Conservation (phyloP, 192 early-diverging fungal genomes). For the Backusella mclennaniae region DNA sequence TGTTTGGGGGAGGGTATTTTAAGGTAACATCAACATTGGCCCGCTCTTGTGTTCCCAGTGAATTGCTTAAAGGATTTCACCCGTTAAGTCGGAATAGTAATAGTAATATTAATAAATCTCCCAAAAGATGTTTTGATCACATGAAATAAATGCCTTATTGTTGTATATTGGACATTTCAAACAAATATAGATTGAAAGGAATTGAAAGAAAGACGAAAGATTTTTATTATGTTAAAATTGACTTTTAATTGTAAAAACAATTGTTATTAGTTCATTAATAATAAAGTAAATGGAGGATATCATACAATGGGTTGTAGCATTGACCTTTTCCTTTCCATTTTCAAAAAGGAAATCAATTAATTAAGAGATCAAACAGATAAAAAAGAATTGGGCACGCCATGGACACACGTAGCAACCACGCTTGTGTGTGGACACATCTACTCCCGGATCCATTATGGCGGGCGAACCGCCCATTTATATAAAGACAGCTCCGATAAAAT, state of each 20-base stretch:
- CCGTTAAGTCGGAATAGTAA: not conserved
- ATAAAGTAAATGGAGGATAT: not conserved
- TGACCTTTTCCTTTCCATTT: not conserved
- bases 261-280: not conserved
- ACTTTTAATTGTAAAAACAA: not conserved
- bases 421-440: not conserved
- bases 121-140: not conserved
- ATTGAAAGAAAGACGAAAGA: not conserved
- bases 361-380: not conserved
- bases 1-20: not conserved
- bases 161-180: not conserved
- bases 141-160: not conserved
- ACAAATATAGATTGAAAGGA: not conserved
- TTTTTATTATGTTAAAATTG: not conserved
- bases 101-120: not conserved
- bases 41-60: not conserved
- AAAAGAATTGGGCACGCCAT: not conserved
- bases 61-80: not conserved
- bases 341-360: not conserved
- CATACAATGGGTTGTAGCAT: not conserved
- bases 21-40: not conserved
- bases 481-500: not conserved
- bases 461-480: not conserved
- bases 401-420: not conserved
- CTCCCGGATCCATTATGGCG: not conserved